Conservation (phyloP, 768 basidiomycete species). For the Termitomyces sp. region DNA sequence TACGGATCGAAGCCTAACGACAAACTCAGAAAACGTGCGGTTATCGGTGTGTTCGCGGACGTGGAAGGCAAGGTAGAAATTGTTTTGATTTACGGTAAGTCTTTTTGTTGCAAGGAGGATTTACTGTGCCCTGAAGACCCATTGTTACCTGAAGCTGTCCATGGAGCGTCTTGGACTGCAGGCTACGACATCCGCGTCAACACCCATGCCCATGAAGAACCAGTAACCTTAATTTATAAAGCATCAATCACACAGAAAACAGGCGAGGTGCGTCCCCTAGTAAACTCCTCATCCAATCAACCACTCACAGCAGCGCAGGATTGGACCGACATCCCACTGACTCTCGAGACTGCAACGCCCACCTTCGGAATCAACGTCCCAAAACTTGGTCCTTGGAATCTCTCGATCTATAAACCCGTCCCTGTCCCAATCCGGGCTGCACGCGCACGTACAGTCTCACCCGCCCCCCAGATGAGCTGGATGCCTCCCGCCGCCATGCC, state of each 20-base stretch:
- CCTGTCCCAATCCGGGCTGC: neutral
- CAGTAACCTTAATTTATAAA: slow-evolving; percentile 34
- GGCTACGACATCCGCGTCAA: slow-evolving; percentile 37
- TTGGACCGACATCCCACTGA: slow-evolving; percentile 36
- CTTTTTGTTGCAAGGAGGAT: too few relatives aligned
- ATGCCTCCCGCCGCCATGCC: too few relatives aligned
- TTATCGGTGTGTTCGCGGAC: slow-evolving; percentile 25
- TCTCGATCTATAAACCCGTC: slow-evolving; percentile 1
- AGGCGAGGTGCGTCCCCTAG: slow-evolving; percentile 30
- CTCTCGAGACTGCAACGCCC: slow-evolving; percentile 35
- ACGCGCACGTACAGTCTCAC: too few relatives aligned
- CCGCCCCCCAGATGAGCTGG: too few relatives aligned
- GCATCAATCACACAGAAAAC: slow-evolving; percentile 35
- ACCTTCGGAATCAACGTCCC: slow-evolving; percentile 34
- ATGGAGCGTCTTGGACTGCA: slow-evolving; percentile 25
- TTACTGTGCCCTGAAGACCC: neutral
- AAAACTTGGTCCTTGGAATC: slow-evolving; percentile 26
- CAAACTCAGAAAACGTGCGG: slow-evolving; percentile 13
- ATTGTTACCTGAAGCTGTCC: slow-evolving; percentile 1
- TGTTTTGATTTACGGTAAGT: slow-evolving; percentile 28
- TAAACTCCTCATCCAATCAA: too few relatives aligned
- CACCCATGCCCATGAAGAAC: slow-evolving; percentile 25
- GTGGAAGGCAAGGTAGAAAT: slow-evolving; percentile 25
- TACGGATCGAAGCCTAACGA: slow-evolving; percentile 11
- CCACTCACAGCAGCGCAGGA: slow-evolving; percentile 13